These are phyloP conservation scores for Coniophora puteana DNA, from an alignment of 1,284 basidiomycete genomes.

Conservation along the genomic window DNA sequence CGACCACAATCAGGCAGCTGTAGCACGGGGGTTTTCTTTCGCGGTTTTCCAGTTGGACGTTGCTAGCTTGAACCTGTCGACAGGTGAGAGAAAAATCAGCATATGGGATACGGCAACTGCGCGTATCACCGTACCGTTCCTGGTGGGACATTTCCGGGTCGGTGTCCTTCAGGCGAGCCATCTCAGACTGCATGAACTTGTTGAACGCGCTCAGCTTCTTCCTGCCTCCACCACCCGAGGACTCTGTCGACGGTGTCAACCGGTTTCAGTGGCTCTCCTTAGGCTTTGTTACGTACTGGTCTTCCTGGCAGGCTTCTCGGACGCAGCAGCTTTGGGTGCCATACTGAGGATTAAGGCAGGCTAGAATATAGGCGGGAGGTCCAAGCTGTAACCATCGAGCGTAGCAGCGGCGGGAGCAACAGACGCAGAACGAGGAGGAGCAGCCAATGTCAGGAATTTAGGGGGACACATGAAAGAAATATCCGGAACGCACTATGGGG, in stretches of 20 bases:
- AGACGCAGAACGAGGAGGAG: conserved; percentile 32
- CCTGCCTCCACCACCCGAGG: conserved; percentile 36
- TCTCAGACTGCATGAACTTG: conserved; percentile 76
- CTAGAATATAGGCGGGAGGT: conserved; percentile 6
- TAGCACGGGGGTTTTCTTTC: conserved; percentile 59
- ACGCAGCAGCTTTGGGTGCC: conserved; percentile 23
- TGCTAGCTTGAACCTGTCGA: conserved; percentile 64
- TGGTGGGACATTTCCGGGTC: conserved; percentile 67
- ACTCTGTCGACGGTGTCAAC: conserved; percentile 28
- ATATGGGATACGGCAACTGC: too few relatives aligned
- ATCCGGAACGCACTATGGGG: conserved; percentile 12
- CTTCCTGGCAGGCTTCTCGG: conserved; percentile 32
- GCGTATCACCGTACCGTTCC: conserved; percentile 51
- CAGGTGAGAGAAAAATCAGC: conserved; percentile 9
- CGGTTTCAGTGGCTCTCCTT: neutral
- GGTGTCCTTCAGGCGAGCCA: conserved; percentile 68
- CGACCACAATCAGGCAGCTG: conserved; percentile 13
- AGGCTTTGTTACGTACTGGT: conserved; percentile 23
- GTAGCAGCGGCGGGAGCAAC: conserved; percentile 11
- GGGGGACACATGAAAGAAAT: neutral
- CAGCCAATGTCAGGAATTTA: conserved; percentile 10
- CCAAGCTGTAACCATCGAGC: conserved; percentile 9
- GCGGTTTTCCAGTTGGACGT: conserved; percentile 74
- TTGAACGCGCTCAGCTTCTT: conserved; percentile 69
- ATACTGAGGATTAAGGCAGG: conserved; percentile 19